Evolutionary conservation across 768 basidiomycete species (phyloP), one percentile per base, ranked within the genome.

Genomic region (Lactarius sp.): DNA sequence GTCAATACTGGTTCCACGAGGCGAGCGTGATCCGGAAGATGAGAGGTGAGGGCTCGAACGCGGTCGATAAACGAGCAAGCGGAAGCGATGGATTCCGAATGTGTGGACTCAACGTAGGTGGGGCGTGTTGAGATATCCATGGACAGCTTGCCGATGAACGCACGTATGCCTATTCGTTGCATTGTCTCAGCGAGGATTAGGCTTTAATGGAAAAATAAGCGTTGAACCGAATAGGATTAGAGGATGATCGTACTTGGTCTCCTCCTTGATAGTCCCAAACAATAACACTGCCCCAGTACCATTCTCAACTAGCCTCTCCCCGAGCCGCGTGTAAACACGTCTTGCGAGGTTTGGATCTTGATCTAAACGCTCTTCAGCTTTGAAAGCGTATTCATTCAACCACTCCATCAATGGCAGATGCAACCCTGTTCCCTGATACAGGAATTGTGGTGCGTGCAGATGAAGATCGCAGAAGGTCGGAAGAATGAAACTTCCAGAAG

Each of bases 81-180:
- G 1, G 85, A 76, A 5, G 71, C 64, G 22, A 85, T 77, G 6
- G 91, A 79, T 27, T 73, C 74, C 6, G 75, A 66, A 2, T 80
- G 69, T 1, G 87, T 83, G 0, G 78, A 62, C 70, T 94, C 93
- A 51, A 82, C 77, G 73, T 95, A 95, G 0, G 86, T 81, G 0
- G 84, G 80, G 1, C 85, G 79, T 6, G 84, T 83, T 6, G 87
- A 90, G 31, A 83, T 85, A 72, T 94, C 92, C 93, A 94, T 94
- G 0, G 91, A 92, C 12, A 96, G 77, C 71, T 95, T 96, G 18
- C 93, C 94, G n/a, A 96, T 80, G 66, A 89, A 90, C 0, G 85
- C 90, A 37, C 94, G 79, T 18, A 95, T 68, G 5, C 94, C 92
- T 20, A 81, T 82, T 0, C 73, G 69, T 64, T 86, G 86, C 83